Percentiles rank a stretch among this genome's conserved stretches.
These are phyloP conservation scores for Pistacia vera DNA, from an alignment of 345 rosid genomes.

Conservation along the genomic window DNA sequence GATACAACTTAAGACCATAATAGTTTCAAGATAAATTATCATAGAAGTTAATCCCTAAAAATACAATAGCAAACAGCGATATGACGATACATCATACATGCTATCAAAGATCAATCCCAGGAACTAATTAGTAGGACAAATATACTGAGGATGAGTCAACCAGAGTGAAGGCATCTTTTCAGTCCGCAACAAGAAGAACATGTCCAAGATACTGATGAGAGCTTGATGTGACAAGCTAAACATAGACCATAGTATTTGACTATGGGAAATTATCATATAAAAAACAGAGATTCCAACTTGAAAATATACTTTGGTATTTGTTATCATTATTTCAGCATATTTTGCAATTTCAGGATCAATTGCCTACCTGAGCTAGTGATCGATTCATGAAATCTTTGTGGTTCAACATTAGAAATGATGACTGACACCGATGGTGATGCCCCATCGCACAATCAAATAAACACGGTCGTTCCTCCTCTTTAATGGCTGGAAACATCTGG, in stretches of 20 bases:
- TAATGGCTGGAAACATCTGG: constrained; percentile 32
- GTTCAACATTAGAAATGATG: constrained; percentile 41
- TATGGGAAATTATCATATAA: neutral
- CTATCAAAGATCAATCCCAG: neutral
- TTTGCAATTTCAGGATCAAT: constrained; percentile 12
- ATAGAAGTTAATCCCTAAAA: neutral
- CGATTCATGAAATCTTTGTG: constrained; percentile 33
- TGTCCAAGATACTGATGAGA: neutral
- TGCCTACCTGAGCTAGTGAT: constrained; percentile 61
- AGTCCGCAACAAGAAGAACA: neutral
- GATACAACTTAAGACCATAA: constrained; percentile 1
- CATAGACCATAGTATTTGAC: neutral
- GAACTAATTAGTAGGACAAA: neutral
- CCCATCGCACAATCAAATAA: constrained; percentile 31
- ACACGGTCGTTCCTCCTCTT: constrained; percentile 28
- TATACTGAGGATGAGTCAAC: neutral
- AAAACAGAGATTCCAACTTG: neutral
- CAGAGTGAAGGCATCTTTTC: neutral
- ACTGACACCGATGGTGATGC: constrained; percentile 39
- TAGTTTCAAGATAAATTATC: neutral
- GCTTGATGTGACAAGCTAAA: neutral
- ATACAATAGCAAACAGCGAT: no score
- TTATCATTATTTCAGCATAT: neutral
- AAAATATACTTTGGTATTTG: neutral
- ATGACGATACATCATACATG: no score